Base-by-base conservation (phyloP, 2,329 filamentous ascomycete species). In the Fusarium ramigenum region DNA sequence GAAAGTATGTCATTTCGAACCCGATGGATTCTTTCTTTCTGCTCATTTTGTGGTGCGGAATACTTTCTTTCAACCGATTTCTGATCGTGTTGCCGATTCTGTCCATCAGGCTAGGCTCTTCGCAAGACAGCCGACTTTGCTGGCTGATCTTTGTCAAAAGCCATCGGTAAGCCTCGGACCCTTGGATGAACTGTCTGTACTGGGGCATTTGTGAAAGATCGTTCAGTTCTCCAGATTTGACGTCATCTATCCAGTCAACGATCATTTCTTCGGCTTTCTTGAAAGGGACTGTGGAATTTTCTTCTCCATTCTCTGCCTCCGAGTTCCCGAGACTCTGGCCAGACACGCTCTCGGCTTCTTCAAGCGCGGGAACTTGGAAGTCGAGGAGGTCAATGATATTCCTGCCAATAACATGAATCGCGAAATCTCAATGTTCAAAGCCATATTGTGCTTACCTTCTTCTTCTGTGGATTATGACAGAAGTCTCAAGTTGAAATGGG, bases 101-200 rank as follows among this genome's bases (percentile, higher is more conserved):
- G 2, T 36, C 5, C 42, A 59, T 30, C 0, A 34, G 4, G 7
- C 37, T 19, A 9, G 54, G 30, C 1, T n/a, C 14, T 2, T 60
- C 40, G 3, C 14, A 47, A 7, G 46, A 42, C 1, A 66, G 39
- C 5, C 9, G 62, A n/a, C 18, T n/a, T 9, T 66, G 23, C 3
- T 53, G 64, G 16, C 16, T 9, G 4, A 67, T 60, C 11, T 53
- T 67, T 3, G 28, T 18, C 16, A 67, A n/a, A 23, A 67, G 64
- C 64, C 64, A 67, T 9, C 7, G 30, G 28, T 67, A 67, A 15
- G 64, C 62, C 1, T 30, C 11, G 0, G 64, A 67, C 0, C 28
- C 28, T 34, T 54, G 64, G 5, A 66, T 53, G 32, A 49, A 49
- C 7, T 30, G 23, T n/a, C n/a, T 60, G 21, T 67, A 66, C 21